Base-by-base conservation (phyloP, 371 early-diverging fungal species). In the Lichtheimia corymbifera region DNA sequence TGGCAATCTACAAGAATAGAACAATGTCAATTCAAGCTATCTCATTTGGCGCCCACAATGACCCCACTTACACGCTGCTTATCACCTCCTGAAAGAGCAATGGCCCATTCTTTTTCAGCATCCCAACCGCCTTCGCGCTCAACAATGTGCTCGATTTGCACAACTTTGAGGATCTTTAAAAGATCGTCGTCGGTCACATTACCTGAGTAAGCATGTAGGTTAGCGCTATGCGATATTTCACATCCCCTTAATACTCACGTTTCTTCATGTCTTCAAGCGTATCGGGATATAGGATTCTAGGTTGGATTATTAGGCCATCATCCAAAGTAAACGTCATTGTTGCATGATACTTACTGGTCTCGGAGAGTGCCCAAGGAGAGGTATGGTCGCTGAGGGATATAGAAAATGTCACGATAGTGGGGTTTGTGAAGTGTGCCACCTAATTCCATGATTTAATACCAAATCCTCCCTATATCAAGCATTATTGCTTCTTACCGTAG, bases 361-460 rank as follows among this genome's bases (percentile, higher is more conserved):
- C 99, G 86, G 44, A 98, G 78, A 5, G 97, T 97, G 50, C 99
- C 97, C 22, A 94, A 76, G 18, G 94, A 90, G 20, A 98, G 84
- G 63, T 97, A 98, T 14, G 99, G 97, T 50, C 95, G 83, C 74
- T 97, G 97, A 14, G 99, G 97, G 51, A 98, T 92, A 74, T 97
- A 98, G 67, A 98, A 97, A 64, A 98, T 92, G 61, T 93, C 88
- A 70, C 83, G 77, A 73, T 90, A 85, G 55, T 78, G 66, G 7
- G 97, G 97, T 66, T 90, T 90, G 63, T 84, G 82, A 49, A 98
- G 83, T 0, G 89, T 89, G 55, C 98, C 97, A 54, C 90, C 80
- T 83, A 59, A 24, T 47, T 22, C 5, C 4, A 47, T 18, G 47
- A 47, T n/a, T 18, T 0, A 47, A 17, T 35, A 35, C 9, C 11